phyloP scores from a whole-genome alignment of 78 protist genomes.

The Acrasis kona region DNA sequence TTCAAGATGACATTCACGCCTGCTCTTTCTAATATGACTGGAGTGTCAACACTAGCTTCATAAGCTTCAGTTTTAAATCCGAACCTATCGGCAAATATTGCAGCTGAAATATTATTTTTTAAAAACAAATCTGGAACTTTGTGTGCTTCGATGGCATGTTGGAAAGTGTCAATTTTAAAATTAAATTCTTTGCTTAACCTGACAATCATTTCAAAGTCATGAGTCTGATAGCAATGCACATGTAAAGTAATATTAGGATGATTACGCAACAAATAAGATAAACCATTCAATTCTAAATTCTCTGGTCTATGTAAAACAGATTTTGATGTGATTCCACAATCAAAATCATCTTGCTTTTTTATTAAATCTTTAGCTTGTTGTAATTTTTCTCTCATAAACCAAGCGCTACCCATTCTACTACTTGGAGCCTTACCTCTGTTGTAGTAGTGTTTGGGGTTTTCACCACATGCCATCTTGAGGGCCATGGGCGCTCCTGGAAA shows the following conservation, averaged over 20 bases:
- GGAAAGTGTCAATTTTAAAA: neutral
- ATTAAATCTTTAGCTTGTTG: neutral
- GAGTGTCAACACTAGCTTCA: neutral
- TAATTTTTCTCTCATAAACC: conserved; percentile 1
- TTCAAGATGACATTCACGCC: conserved; percentile 1
- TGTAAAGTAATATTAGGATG: neutral
- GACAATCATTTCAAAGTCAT: neutral
- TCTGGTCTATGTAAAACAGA: neutral
- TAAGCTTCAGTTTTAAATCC: conserved; percentile 14
- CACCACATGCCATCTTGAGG: conserved; percentile 15
- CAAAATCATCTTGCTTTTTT: neutral
- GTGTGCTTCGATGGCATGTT: conserved; percentile 7
- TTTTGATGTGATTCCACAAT: too few species aligned
- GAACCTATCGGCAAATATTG: conserved; percentile 11
- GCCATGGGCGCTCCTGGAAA: neutral
- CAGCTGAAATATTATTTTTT: neutral
- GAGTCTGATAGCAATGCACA: neutral
- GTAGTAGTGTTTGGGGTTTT: conserved; percentile 5
- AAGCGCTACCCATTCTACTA: conserved; percentile 4
- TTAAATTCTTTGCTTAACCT: neutral
- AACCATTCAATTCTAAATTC: conserved; percentile 1
- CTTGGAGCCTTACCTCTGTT: neutral
- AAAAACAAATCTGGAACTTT: neutral
- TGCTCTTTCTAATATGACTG: neutral
- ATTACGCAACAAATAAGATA: neutral